Conservation (phyloP, 495 filamentous ascomycete species). For the Xeromyces bisporus region DNA sequence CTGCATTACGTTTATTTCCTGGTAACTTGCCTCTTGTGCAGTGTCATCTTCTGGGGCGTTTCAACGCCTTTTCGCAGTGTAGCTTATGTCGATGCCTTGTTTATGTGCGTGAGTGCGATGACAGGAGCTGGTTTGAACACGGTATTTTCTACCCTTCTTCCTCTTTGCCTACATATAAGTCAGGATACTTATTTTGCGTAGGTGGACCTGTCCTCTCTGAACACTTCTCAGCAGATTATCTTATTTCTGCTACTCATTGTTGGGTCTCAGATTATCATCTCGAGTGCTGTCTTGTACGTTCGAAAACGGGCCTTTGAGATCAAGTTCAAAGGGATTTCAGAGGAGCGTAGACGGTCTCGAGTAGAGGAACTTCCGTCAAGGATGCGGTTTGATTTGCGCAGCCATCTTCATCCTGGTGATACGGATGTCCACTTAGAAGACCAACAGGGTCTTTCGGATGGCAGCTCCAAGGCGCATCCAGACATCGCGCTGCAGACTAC, state of each 20-base stretch:
- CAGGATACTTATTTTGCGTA: slow-evolving; percentile 3
- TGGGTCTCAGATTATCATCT: slow-evolving; percentile 40
- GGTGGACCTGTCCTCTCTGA: slow-evolving; percentile 50
- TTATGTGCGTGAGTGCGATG: slow-evolving; percentile 64
- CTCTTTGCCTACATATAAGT: background rate
- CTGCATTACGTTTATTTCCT: slow-evolving; percentile 70
- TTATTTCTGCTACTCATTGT: slow-evolving; percentile 58
- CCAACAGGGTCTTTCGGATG: background rate
- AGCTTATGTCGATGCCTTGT: slow-evolving; percentile 58
- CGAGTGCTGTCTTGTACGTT: slow-evolving; percentile 30
- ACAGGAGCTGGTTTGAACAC: slow-evolving; percentile 63
- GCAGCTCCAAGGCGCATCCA: background rate
- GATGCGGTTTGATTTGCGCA: slow-evolving; percentile 5
- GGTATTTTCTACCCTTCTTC: slow-evolving; percentile 24
- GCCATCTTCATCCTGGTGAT: background rate
- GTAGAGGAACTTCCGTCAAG: slow-evolving; percentile 2
- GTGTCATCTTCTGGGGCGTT: slow-evolving; percentile 56
- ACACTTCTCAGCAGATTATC: slow-evolving; percentile 61
- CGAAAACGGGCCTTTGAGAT: slow-evolving; percentile 55
- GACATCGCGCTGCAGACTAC: background rate
- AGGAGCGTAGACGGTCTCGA: slow-evolving; percentile 15
- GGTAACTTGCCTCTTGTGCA: slow-evolving; percentile 40
- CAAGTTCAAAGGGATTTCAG: slow-evolving; percentile 42
- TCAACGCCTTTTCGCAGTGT: slow-evolving; percentile 45
- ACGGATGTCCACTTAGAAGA: background rate